These are phyloP conservation scores for Fraxinus floribunda DNA, from an alignment of 305 asterid genomes.

Conservation along the genomic window DNA sequence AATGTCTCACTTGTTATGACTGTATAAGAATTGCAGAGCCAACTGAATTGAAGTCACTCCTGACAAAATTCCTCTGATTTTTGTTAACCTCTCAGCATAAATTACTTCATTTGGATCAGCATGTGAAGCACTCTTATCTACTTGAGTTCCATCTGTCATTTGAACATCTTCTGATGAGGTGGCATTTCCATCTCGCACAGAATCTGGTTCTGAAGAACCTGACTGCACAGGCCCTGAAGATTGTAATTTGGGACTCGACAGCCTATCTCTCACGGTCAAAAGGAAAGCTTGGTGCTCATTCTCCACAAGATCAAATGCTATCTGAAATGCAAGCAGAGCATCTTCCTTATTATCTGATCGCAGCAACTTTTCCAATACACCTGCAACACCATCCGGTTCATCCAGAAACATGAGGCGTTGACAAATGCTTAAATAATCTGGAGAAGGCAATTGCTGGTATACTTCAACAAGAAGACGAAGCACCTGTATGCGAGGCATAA, in stretches of 20 bases:
- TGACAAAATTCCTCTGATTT: slow-evolving; percentile 80
- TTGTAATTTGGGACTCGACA: slow-evolving; percentile 57
- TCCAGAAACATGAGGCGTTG: slow-evolving; percentile 97
- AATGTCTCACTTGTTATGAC: slow-evolving; percentile 83
- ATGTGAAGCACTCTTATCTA: slow-evolving; percentile 29
- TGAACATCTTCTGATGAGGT: slow-evolving; percentile 51
- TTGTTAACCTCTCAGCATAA: slow-evolving; percentile 55
- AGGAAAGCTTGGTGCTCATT: slow-evolving; percentile 97
- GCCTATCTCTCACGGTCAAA: slow-evolving; percentile 69
- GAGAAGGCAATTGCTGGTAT: slow-evolving; percentile 79
- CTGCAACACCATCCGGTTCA: slow-evolving; percentile 74
- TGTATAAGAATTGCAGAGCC: slow-evolving; percentile 87
- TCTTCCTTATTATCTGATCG: slow-evolving; percentile 71
- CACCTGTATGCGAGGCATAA: slow-evolving; percentile 41
- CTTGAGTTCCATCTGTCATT: slow-evolving; percentile 56
- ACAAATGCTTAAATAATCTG: slow-evolving; percentile 91
- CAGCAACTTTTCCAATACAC: slow-evolving; percentile 74
- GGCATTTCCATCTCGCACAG: slow-evolving; percentile 39
- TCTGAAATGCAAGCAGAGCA: slow-evolving; percentile 90
- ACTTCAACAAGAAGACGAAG: slow-evolving; percentile 82
- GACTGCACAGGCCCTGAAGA: slow-evolving; percentile 44
- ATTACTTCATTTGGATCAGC: slow-evolving; percentile 50
- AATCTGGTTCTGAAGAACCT: slow-evolving; percentile 44
- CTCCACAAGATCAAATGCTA: slow-evolving; percentile 95
- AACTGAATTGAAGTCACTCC: slow-evolving; percentile 95